Percentiles rank a stretch among this genome's conserved stretches.
phyloP scores from a whole-genome alignment of 169 alveolate species.

The Toxoplasma gondii region DNA sequence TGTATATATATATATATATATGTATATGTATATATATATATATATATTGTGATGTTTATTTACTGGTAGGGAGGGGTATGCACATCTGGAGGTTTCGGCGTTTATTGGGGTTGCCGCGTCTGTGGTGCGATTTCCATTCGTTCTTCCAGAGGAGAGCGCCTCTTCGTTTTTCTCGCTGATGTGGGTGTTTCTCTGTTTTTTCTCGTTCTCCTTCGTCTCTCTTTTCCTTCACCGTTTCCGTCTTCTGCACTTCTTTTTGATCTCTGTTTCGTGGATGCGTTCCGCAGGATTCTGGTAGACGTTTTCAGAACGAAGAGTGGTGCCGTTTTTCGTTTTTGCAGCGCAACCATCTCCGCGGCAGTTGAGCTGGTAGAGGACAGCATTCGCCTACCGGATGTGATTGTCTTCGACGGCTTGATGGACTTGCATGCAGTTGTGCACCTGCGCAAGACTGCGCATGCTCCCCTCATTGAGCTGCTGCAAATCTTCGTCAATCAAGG shows the following conservation, averaged over 20 bases:
- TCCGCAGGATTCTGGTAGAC: too few relatives aligned
- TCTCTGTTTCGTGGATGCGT: too few relatives aligned
- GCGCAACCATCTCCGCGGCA: slow-evolving; percentile 60
- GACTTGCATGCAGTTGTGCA: slow-evolving; percentile 42
- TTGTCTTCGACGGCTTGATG: slow-evolving; percentile 51
- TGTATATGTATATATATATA: too few relatives aligned
- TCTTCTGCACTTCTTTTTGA: too few relatives aligned
- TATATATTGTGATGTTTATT: too few relatives aligned
- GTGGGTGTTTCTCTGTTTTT: too few relatives aligned
- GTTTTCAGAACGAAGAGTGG: too few relatives aligned
- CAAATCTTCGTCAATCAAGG: slow-evolving; percentile 32
- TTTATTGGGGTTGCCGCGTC: background rate
- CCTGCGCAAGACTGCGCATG: slow-evolving; percentile 40
- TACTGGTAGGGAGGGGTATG: background rate
- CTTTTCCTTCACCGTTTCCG: background rate
- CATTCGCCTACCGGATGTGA: slow-evolving; percentile 55
- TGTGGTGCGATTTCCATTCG: too few relatives aligned
- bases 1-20: slow-evolving; percentile 8
- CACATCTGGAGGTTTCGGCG: background rate
- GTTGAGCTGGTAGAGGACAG: slow-evolving; percentile 53
- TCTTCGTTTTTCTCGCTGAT: too few relatives aligned
- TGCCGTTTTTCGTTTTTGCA: background rate
- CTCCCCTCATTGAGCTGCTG: slow-evolving; percentile 33
- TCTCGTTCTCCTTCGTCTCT: too few relatives aligned
- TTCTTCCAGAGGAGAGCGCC: too few relatives aligned